Evolutionary conservation across 352 stramenopile genomes (phyloP).

Genomic region (Phytophthora sp.): DNA sequence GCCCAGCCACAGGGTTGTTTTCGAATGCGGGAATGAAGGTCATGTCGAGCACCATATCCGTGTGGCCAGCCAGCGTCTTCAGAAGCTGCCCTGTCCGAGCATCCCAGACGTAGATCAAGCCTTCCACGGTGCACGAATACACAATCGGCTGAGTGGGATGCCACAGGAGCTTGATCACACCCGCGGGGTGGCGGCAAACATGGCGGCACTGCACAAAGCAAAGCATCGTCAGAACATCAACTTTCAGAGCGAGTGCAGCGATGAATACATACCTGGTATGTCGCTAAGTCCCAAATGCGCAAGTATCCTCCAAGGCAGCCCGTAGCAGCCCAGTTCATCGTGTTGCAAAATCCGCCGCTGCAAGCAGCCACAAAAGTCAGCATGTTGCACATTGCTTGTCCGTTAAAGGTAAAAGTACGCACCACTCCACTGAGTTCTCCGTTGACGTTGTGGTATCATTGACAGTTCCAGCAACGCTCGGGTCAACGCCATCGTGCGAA

Average conservation of each 20-base stretch:
- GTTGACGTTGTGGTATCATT: conserved; percentile 56
- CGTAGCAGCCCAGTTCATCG: conserved; percentile 95
- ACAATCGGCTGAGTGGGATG: conserved; percentile 87
- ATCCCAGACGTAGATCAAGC: conserved; percentile 92
- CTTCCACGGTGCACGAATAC: conserved; percentile 90
- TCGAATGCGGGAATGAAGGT: conserved; percentile 64
- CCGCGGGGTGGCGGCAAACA: conserved; percentile 84
- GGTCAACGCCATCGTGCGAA: conserved; percentile 68
- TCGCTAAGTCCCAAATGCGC: conserved; percentile 96
- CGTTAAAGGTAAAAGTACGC: conserved; percentile 7
- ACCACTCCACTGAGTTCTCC: conserved; percentile 91
- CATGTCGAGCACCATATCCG: conserved; percentile 94
- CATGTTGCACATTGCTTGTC: too few relatives aligned
- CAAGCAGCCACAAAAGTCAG: conserved; percentile 8
- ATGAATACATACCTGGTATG: conserved; percentile 60
- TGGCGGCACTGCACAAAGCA: conserved; percentile 86
- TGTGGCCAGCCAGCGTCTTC: conserved; percentile 83
- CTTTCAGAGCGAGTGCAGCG: too few relatives aligned
- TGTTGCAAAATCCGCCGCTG: conserved; percentile 94
- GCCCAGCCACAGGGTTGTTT: conserved; percentile 42
- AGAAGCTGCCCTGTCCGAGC: conserved; percentile 84
- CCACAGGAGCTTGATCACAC: conserved; percentile 93
- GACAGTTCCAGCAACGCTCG: conserved; percentile 49
- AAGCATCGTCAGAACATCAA: too few relatives aligned
- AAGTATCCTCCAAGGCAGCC: conserved; percentile 94